A percentile compares a stretch with the other conserved stretches of the same genome.
phyloP scores from a whole-genome alignment of 2,329 filamentous ascomycete genomes.

The Dactylellina drechsleri region DNA sequence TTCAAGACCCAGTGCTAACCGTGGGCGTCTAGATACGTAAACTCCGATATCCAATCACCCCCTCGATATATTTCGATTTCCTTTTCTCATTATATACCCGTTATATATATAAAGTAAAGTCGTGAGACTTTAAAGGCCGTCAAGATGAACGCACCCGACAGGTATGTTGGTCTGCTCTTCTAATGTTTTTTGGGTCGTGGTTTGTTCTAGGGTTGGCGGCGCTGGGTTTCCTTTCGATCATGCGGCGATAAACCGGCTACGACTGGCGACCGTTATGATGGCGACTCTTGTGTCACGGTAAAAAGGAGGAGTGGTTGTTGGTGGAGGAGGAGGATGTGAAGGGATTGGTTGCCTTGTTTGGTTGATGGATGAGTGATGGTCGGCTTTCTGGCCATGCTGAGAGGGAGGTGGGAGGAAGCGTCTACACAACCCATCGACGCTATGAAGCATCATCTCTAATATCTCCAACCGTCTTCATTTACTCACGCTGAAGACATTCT shows the following conservation, averaged over 20 bases:
- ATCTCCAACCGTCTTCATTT: no score
- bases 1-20: slow-evolving; percentile 14
- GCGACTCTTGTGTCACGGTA: no score
- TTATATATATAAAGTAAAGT: slow-evolving; percentile 10
- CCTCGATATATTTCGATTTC: slow-evolving; percentile 8
- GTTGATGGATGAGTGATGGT: background rate
- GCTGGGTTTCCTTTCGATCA: background rate
- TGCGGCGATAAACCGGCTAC: no score
- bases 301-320: background rate
- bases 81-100: background rate
- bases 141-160: slow-evolving; percentile 53
- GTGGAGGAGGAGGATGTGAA: background rate
- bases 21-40: background rate
- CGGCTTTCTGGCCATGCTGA: no score
- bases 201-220: slow-evolving; percentile 29
- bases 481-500: no score
- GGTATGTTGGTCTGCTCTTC: slow-evolving; percentile 26
- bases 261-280: no score
- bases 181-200: background rate
- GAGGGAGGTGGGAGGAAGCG: no score
- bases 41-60: background rate
- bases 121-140: slow-evolving; percentile 13
- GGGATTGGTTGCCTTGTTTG: background rate
- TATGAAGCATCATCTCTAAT: no score
- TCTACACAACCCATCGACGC: no score